Percentiles rank a stretch among this genome's conserved stretches.
phyloP scores from a whole-genome alignment of 768 basidiomycete genomes.

The Russula abietina region DNA sequence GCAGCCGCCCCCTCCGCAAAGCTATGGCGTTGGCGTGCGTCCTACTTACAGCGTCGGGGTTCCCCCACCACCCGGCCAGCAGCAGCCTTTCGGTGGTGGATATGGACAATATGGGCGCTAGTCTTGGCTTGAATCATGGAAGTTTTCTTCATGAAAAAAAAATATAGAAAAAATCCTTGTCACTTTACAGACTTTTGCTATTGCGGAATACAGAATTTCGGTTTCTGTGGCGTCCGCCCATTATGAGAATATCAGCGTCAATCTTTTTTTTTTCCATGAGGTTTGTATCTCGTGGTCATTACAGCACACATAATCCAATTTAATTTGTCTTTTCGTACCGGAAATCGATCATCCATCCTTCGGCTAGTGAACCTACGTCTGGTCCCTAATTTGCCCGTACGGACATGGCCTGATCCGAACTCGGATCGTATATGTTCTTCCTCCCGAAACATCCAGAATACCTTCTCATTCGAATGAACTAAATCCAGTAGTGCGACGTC shows the following conservation, averaged over 20 bases:
- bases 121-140: conserved; percentile 9
- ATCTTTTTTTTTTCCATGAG: neutral
- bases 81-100: conserved; percentile 29
- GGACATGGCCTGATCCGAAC: neutral
- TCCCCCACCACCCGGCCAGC: conserved; percentile 28
- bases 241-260: neutral
- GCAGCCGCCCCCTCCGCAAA: conserved; percentile 26
- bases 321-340: neutral
- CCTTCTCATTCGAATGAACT: neutral
- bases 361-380: neutral
- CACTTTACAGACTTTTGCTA: neutral
- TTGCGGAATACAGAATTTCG: conserved; percentile 10
- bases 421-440: neutral
- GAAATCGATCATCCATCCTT: neutral
- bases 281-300: conserved; percentile 6
- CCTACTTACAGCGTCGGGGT: conserved; percentile 10
- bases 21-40: conserved; percentile 10
- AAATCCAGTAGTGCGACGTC: neutral
- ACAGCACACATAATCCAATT: neutral
- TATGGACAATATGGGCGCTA: conserved; percentile 33
- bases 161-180: neutral
- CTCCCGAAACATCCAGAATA: neutral
- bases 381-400: neutral
- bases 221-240: neutral
- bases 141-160: conserved; percentile 13